Evolutionary conservation across 306 rosid species (phyloP).

Genomic region (Lagenaria siceraria): DNA sequence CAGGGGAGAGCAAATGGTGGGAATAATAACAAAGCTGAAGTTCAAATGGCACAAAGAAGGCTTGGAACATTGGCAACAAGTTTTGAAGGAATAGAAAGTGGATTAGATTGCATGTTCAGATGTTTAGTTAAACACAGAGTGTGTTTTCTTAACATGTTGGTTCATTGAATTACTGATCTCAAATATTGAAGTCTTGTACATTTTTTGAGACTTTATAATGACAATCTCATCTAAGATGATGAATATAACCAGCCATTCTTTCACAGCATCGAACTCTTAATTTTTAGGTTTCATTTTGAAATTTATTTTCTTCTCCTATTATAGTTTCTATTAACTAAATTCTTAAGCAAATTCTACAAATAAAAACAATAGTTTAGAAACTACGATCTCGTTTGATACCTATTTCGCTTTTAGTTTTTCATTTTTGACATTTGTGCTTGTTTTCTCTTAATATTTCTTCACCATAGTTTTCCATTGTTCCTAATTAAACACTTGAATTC

Average conservation of each 20-base stretch:
- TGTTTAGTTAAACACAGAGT: constrained; percentile 66
- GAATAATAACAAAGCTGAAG: constrained; percentile 21
- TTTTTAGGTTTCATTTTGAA: not conserved
- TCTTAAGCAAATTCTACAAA: too few species aligned
- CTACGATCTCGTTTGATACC: too few species aligned
- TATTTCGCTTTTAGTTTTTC: too few species aligned
- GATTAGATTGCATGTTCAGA: constrained; percentile 47
- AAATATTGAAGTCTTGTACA: not conserved
- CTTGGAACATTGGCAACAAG: constrained; percentile 30
- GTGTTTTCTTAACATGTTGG: constrained; percentile 46
- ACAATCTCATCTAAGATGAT: not conserved
- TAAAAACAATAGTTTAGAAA: too few species aligned
- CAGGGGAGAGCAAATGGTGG: not conserved
- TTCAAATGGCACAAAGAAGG: constrained; percentile 28
- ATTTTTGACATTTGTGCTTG: too few species aligned
- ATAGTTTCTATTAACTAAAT: too few species aligned
- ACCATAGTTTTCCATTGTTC: too few species aligned
- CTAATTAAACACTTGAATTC: too few species aligned
- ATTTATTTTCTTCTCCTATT: too few species aligned
- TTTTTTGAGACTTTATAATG: not conserved
- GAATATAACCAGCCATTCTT: not conserved
- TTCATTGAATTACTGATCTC: constrained; percentile 15
- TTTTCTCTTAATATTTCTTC: too few species aligned
- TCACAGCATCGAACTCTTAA: not conserved
- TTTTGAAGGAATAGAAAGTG: constrained; percentile 35